Base-by-base conservation (phyloP, 1,284 basidiomycete species). In the Binderoboletus segoi region DNA sequence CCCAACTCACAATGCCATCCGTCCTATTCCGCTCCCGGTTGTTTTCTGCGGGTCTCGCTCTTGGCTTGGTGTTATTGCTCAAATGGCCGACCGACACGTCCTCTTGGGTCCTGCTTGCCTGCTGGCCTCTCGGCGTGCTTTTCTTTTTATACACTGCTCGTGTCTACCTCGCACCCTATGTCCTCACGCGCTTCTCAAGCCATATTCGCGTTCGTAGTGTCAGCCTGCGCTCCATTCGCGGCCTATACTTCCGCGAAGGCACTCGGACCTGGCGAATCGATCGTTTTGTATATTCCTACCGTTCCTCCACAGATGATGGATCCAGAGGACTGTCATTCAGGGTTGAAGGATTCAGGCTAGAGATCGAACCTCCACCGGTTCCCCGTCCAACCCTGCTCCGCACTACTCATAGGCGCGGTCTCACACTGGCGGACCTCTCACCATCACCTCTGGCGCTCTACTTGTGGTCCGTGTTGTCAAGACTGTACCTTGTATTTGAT, bases 221-320 rank as follows among this genome's bases (percentile, higher is more conserved):
- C 54, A 91, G 89, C 67, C 73, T 89, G 42, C 82, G 87, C 51
- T 91, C 89, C 24, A 83, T 91, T 60, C 83, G 87, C 46, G 89
- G 89, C 24, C 75, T 91, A 37, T 89, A 87, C 71, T 79, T 89
- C 56, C 79, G 81, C 48, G 76, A 75, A 41, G 82, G 84, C 41
- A 72, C 69, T 50, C 74, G 78, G 52, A 82, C 79, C 40, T 81
- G 82, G 73, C 80, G 77, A 42, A 75, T 87, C 15, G 88, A 91
- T 56, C 84, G 89, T 51, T 81, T 91, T 51, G 81, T 84, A 40
- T 83, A 85, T 64, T 77, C 79, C 47, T 84, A 79, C 61, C 71
- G 79, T 66, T 75, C 81, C 20, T 77, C 75, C 18, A 69, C 77
- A 33, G 73, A 79, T 28, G 76, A 75, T 37, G 69, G 66, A 5